Evolutionary conservation across 75 land plant species (phyloP), one percentile per base, ranked within the genome.

Genomic region (Pseudotsuga menziesii): DNA sequence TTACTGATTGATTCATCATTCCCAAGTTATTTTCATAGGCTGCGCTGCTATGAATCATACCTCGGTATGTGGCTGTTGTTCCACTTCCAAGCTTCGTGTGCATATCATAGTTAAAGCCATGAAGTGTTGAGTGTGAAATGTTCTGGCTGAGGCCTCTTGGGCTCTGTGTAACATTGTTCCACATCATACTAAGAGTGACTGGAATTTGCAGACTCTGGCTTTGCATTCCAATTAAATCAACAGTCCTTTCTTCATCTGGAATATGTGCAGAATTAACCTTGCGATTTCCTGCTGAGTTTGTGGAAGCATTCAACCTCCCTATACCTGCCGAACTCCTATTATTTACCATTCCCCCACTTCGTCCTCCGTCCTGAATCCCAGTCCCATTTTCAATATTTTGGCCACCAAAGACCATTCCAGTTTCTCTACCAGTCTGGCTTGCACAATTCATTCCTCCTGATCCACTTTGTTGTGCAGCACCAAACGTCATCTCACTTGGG

Each of bases 171-270:
- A 55, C 57, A 16, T 73, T 52, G 75, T 55, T 73, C 75, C 75
- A 73, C 75, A 73, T 73, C 75, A 73, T 73, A 55, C 57, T 73
- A 23, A 73, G 57, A 22, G 75, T 22, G 26, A 73, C 75, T 15
- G 75, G 75, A 56, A 25, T 73, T 27, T 73, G 75, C 72, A 69
- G n/a, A 39, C 39, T 39, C 44, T 69, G 72, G 11, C 7, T 67
- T 6, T 73, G 74, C 74, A 73, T 73, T 11, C 74, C 75, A 27
- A 73, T 73, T 26, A 73, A 55, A 73, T 73, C 75, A 55, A 27
- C 56, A 25, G 75, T 73, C 57, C 75, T 73, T 25, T 73, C 75
- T 73, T 73, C 75, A 52, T 73, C 75, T 73, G 75, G 54, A 73
- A 73, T 73, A 73, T 26, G 75, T 27, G 57, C 20, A 55, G 75